Percentiles rank a stretch among this genome's conserved stretches.
Evolutionary conservation across 2,329 filamentous ascomycete species (phyloP).

Genomic region (Phyllosticta citrichinensis): DNA sequence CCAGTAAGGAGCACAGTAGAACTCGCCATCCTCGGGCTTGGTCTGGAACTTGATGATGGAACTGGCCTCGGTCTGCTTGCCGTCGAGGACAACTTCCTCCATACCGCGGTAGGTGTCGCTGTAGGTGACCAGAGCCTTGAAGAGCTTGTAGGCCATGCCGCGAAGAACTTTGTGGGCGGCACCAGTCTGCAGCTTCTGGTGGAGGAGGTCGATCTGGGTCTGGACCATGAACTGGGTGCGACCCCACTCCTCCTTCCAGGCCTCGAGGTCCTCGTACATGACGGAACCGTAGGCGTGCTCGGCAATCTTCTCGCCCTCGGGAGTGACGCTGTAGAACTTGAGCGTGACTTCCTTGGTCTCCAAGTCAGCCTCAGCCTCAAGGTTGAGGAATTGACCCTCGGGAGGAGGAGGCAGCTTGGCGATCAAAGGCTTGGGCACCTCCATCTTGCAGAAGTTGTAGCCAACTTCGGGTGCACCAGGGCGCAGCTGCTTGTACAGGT

Average conservation of each 20-base stretch:
- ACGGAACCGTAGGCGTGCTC: constrained; percentile 56
- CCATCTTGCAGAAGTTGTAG: constrained; percentile 56
- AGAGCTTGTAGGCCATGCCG: constrained; percentile 69
- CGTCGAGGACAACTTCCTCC: constrained; percentile 48
- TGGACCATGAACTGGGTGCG: constrained; percentile 52
- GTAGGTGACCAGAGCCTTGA: constrained; percentile 49
- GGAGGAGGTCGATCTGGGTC: constrained; percentile 53
- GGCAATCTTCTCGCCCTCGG: constrained; percentile 45
- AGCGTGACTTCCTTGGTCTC: constrained; percentile 46
- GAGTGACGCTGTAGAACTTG: constrained; percentile 47
- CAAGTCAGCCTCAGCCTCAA: constrained; percentile 51
- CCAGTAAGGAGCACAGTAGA: constrained; percentile 50
- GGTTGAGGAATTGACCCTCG: constrained; percentile 49
- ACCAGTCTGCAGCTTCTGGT: constrained; percentile 53
- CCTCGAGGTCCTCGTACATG: constrained; percentile 48
- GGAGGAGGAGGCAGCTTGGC: constrained; percentile 39
- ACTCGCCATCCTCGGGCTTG: constrained; percentile 43
- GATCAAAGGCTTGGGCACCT: constrained; percentile 62
- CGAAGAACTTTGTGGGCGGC: constrained; percentile 63
- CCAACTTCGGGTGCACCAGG: constrained; percentile 48
- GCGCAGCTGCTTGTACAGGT: constrained; percentile 54
- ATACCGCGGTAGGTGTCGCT: constrained; percentile 48
- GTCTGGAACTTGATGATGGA: constrained; percentile 46
- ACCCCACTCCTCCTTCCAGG: constrained; percentile 56
- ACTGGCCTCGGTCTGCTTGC: constrained; percentile 45